Evolutionary conservation across 495 filamentous ascomycete species (phyloP), one percentile per base, ranked within the genome.

Genomic region (Talaromyces wortmannii): DNA sequence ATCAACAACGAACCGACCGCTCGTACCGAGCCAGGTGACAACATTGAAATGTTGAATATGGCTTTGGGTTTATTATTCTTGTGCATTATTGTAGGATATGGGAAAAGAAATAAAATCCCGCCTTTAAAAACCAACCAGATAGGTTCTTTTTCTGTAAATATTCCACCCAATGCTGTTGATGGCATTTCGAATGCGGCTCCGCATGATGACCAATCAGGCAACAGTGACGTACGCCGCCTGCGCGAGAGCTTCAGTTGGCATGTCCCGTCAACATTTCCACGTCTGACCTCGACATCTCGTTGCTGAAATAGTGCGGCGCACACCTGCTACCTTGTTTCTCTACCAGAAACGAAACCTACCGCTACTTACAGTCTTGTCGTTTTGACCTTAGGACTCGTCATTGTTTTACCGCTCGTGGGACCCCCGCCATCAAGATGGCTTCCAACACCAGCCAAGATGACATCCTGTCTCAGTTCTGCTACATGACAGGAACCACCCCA

Each of bases 391-490:
- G 32, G 32, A 42, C 17, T 23, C 36, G 18, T 33, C 52, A 50
- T 65, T 40, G 36, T 13, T 10, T 40, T 10, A 13, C 36, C 36
- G 36, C 8, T 40, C 36, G 36, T 40, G 36, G 36, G 13, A 40
- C 36, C 31, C 57, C 55, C 54, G 57, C 48, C 36, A 40, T 59
- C 58, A 70, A 57, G 53, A 84, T 84, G 80, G 77, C 74, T 17
- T 81, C 83, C 70, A 70, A 69, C 63, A 72, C 74, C 65, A 59
- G 67, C 32, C 84, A 84, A 55, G 86, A 92, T 67, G 77, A 79
- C 60, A 70, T 88, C 55, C 83, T 94, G 57, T 78, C 80, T 59
- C 76, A 87, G 67, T 91, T 96, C 70, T 83, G 83, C 66, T 73
- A 73, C 50, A 74, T 96, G 62, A 92, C 91, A 3, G 83, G 85